A percentile compares a stretch with the other conserved stretches of the same genome.
phyloP scores from a whole-genome alignment of 768 basidiomycete species.

The Dacryopinax primogenitus region DNA sequence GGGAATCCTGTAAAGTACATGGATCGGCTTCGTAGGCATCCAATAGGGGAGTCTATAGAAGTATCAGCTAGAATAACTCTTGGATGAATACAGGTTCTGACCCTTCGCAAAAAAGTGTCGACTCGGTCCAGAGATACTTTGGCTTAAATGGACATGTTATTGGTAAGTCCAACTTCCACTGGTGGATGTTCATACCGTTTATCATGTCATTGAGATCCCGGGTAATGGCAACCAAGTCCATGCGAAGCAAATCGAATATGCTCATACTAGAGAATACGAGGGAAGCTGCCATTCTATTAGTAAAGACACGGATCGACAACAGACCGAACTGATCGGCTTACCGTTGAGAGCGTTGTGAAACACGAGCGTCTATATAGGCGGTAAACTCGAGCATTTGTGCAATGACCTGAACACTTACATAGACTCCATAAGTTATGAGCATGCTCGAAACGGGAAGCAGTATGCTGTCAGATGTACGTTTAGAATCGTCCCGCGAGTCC shows the following conservation, averaged over 20 bases:
- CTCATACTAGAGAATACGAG: slow-evolving; percentile 5
- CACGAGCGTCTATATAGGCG: not conserved
- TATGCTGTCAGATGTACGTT: not conserved
- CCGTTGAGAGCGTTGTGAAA: not conserved
- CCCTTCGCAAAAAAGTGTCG: not conserved
- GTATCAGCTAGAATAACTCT: not conserved
- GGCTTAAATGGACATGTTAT: slow-evolving; percentile 11
- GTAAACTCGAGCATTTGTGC: not conserved
- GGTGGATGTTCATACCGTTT: slow-evolving; percentile 13
- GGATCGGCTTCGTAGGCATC: not conserved
- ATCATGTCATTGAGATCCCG: slow-evolving; percentile 12
- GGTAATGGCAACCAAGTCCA: not conserved
- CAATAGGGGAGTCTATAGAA: not conserved
- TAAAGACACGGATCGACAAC: not conserved
- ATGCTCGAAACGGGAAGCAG: not conserved
- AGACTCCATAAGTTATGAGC: not conserved
- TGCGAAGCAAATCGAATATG: not conserved
- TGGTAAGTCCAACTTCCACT: not conserved
- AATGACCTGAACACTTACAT: not conserved
- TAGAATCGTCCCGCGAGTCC: not conserved
- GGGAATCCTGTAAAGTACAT: not conserved
- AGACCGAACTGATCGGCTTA: not conserved
- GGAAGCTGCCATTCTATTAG: not conserved
- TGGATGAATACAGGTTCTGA: not conserved
- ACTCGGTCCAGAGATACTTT: slow-evolving; percentile 4